These are phyloP conservation scores for Bipolaris bicolor DNA, from an alignment of 2,329 filamentous ascomycete species.

Conservation along the genomic window DNA sequence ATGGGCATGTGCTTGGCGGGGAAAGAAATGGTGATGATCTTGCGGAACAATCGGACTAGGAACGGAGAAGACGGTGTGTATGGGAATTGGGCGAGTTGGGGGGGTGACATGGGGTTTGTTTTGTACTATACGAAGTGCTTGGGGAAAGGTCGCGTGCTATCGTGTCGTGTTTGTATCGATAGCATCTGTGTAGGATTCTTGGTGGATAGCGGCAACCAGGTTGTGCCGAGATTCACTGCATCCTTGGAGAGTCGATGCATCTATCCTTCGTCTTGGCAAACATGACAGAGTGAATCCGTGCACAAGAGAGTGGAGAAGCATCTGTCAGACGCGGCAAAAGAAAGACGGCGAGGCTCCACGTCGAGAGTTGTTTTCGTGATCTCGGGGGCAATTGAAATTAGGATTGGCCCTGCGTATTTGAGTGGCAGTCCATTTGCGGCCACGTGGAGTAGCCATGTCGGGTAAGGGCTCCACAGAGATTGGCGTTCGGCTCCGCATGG, in stretches of 20 bases:
- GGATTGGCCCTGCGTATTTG: neutral
- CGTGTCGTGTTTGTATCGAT: neutral
- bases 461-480: neutral
- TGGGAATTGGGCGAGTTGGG: neutral
- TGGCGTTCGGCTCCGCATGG: neutral
- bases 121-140: neutral
- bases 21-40: neutral
- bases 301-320: neutral
- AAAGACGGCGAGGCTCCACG: neutral
- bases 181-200: neutral
- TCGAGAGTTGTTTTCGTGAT: neutral
- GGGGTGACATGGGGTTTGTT: neutral
- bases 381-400: constrained; percentile 2
- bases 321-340: neutral
- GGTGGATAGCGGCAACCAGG: neutral
- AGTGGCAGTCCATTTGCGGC: neutral
- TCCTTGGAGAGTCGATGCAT: too few relatives aligned
- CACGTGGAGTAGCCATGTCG: neutral
- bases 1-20: neutral
- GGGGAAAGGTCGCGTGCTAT: neutral
- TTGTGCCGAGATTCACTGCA: neutral
- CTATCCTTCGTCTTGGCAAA: neutral
- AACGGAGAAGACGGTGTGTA: neutral
- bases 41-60: too few relatives aligned
- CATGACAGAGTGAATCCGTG: neutral